Evolutionary conservation across 495 filamentous ascomycete genomes (phyloP), one percentile per base, ranked within the genome.

Genomic region (Paragyromitra xinjiangensis): DNA sequence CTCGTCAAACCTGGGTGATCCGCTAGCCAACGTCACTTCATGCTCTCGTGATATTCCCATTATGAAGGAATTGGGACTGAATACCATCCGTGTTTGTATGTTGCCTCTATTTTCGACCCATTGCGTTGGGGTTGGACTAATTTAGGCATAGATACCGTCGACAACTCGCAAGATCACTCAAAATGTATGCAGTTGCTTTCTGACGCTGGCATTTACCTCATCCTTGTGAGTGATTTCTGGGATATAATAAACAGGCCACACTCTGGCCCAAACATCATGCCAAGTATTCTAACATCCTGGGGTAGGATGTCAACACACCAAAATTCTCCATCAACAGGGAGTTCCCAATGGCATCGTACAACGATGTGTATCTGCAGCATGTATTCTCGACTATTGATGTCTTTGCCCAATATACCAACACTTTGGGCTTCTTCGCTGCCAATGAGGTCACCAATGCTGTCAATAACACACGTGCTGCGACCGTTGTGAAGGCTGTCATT

Each of bases 401-500:
- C 67, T 97, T 98, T 81, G 86, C 88, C 79, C 91, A 92, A 80
- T 98, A 97, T 85, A 85, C 87, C 86, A 98, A 98, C 86, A 94
- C 92, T 12, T 86, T 97, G 59, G 92, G 93, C 63, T 98, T 98
- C 90, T 97, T 97, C 87, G 96, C 94, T 19, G 95, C 93, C 50
- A 98, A 98, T 83, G 95, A 98, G 85, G 94, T 97, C 77, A 94
- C 97, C 87, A 96, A 98, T 86, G 90, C 92, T 75, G 88, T 90
- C 73, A 86, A 87, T 5, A 95, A 92, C 2, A 94, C 93, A 63
- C 83, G 85, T 67, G 86, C 89, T 56, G 95, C 94, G 9, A 92
- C 93, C 16, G 95, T 93, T 81, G 92, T 98, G 84, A 98, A 98
- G 87, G 95, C 95, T 34, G 91, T 93, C 50, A 97, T 93, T 48